Base-by-base conservation (phyloP, 2,329 filamentous ascomycete genomes). In the Epichloe sp. region DNA sequence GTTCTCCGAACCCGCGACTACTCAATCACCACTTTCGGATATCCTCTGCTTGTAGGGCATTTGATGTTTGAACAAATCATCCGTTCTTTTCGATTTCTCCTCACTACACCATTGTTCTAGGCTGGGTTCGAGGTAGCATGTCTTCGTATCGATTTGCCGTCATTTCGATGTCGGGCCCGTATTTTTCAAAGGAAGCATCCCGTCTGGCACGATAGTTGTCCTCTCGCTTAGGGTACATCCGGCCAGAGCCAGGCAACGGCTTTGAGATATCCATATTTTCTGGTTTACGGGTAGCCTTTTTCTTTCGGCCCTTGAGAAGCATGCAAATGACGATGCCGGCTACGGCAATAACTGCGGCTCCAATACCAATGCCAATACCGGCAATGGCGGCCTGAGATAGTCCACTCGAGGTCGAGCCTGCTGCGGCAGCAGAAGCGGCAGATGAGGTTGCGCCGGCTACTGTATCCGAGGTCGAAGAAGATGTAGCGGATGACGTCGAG, bases 101-200 rank as follows among this genome's bases (percentile, higher is more conserved):
- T 23, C 45, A 34, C 60, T 53, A 71, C 10, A 72, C 66, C 63
- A 71, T 66, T 15, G 63, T 68, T 60, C 69, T 66, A 11, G 78
- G 77, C 45, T 72, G 68, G 53, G 72, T 68, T 44, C 75, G 67
- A 31, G 76, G 76, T 21, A 76, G 58, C 75, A 79, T 76, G 55
- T 80, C 77, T 61, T 80, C 77, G 55, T 80, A 80, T 42, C 75
- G 70, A 53, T 73, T 70, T 3, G 75, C 71, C 53, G 72, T 71
- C 59, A 73, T 66, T 56, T 80, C 76, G 43, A 79, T 66, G 45
- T 76, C 74, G 15, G 64, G 60, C 45, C 65, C 62, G 11, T 65
- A 65, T 44, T 67, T 63, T 50, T 71, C 68, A 44, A 65, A 63
- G n/a, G 64, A 64, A 48, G 59, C 59, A 53, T 52, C 53, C 17